Evolutionary conservation across 495 filamentous ascomycete species (phyloP), one percentile per base, ranked within the genome.

Genomic region (Pyronema domesticum): DNA sequence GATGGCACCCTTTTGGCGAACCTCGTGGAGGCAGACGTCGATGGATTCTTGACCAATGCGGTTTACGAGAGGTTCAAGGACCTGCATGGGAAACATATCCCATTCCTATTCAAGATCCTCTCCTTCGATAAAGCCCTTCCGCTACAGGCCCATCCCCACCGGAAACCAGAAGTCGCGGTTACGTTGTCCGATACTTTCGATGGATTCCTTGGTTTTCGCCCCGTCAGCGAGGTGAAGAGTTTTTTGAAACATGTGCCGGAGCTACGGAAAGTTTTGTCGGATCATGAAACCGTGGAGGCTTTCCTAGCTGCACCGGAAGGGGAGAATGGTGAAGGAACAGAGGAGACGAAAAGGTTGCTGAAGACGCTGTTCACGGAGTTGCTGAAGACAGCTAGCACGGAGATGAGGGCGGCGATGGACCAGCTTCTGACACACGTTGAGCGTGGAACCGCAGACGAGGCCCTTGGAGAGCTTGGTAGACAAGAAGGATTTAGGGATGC

Each of bases 101-200:
- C 83, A 0, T 91, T 80, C 58, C 69, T 91, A 0, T 81, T 84
- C 6, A 89, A 89, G 68, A 80, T 89, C 45, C 71, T 88, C 2
- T 89, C 82, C 7, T 85, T 89, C 57, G 71, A 73, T 55, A 86
- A 88, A 68, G 83, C 85, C 0, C 75, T 91, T 0, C 83, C 82
- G 0, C 73, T 91, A n/a, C 85, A 91, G 63, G 75, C 88, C 33
- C 85, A 89, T 57, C 85, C 82, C 8, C 72, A 86, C 68, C 81
- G 81, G 56, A 89, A 89, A 65, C 84, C 85, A 1, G 85, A 91
- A 62, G 89, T 89, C 35, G 83, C 83, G 4, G 70, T 91, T 11
- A 81, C 83, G 0, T 67, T 89, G 0, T 74, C 76, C n/a, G 75
- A 79, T 14, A 39, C 17, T 8, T 89, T 89, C 61, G 83, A 89